These are phyloP conservation scores for Hypoxylon rubiginosum DNA, from an alignment of 2,329 filamentous ascomycete species.

Conservation along the genomic window DNA sequence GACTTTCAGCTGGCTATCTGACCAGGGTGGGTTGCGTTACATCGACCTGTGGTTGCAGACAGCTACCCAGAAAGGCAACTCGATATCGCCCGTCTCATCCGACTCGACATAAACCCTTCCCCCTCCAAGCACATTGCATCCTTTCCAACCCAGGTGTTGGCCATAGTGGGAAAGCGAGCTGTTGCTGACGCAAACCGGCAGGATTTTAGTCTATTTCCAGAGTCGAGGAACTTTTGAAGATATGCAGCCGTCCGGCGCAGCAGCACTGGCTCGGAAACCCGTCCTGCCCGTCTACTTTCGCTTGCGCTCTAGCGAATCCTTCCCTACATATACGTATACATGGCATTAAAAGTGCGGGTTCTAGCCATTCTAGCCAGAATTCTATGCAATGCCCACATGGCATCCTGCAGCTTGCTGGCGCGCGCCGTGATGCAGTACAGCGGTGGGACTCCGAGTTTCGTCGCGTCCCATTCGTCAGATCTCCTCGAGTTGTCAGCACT, in stretches of 20 bases:
- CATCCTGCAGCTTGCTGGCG: conserved; percentile 16
- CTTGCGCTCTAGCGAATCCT: conserved; percentile 17
- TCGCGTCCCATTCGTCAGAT: conserved; percentile 10
- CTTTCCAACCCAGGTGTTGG: neutral
- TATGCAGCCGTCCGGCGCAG: conserved; percentile 19
- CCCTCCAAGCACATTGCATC: neutral
- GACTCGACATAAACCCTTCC: neutral
- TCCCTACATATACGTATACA: neutral
- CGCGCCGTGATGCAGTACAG: conserved; percentile 3
- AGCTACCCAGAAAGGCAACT: conserved; percentile 23
- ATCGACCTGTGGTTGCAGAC: conserved; percentile 5
- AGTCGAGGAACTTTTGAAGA: conserved; percentile 18
- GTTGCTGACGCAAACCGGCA: conserved; percentile 17
- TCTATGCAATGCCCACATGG: conserved; percentile 31
- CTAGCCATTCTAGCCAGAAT: conserved; percentile 8
- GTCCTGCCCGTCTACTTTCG: conserved; percentile 10
- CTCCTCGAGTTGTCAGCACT: conserved; percentile 14
- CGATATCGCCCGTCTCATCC: conserved; percentile 11
- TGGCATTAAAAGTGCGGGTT: conserved; percentile 9
- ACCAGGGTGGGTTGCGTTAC: conserved; percentile 23
- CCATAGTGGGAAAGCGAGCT: neutral
- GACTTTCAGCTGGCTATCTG: neutral
- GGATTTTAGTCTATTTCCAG: conserved; percentile 21
- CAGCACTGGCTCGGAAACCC: conserved; percentile 13
- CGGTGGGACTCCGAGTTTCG: conserved; percentile 2